These are phyloP conservation scores for Breviolum minutum DNA, from an alignment of 73 alveolate species.

Conservation along the genomic window DNA sequence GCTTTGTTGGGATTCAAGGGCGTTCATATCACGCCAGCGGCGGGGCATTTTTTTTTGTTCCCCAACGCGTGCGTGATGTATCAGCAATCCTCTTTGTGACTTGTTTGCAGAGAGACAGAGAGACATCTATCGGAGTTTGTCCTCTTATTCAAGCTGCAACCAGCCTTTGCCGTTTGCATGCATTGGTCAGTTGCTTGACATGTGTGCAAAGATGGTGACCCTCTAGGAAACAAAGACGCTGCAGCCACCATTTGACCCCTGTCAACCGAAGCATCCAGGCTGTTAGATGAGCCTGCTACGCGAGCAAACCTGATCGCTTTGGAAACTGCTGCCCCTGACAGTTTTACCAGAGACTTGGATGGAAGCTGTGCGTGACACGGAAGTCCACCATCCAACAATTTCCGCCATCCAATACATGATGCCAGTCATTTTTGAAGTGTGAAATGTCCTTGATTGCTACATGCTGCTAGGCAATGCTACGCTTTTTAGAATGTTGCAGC, in stretches of 20 bases:
- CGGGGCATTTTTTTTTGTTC: neutral
- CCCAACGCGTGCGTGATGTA: constrained; percentile 15
- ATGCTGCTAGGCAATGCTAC: too few relatives aligned
- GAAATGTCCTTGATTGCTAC: too few relatives aligned
- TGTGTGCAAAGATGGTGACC: neutral
- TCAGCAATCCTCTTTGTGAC: constrained; percentile 39
- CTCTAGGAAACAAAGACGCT: neutral
- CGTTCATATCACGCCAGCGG: neutral
- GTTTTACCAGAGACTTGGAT: constrained; percentile 34
- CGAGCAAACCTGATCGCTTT: constrained; percentile 49
- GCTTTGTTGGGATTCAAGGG: neutral
- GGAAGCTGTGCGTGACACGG: neutral
- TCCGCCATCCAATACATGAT: neutral
- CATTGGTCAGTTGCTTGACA: neutral
- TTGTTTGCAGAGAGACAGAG: neutral
- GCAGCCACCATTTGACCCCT: neutral
- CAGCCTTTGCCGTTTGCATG: too few relatives aligned
- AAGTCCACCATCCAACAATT: neutral
- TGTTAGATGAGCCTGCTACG: constrained; percentile 61
- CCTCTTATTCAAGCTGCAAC: too few relatives aligned
- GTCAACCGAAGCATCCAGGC: neutral
- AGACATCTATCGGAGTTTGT: too few relatives aligned
- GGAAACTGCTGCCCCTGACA: constrained; percentile 72
- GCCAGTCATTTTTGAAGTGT: too few relatives aligned
- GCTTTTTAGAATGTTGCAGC: too few relatives aligned